These are phyloP conservation scores for Leccinum solheimii DNA, from an alignment of 1,284 basidiomycete species.

Conservation along the genomic window DNA sequence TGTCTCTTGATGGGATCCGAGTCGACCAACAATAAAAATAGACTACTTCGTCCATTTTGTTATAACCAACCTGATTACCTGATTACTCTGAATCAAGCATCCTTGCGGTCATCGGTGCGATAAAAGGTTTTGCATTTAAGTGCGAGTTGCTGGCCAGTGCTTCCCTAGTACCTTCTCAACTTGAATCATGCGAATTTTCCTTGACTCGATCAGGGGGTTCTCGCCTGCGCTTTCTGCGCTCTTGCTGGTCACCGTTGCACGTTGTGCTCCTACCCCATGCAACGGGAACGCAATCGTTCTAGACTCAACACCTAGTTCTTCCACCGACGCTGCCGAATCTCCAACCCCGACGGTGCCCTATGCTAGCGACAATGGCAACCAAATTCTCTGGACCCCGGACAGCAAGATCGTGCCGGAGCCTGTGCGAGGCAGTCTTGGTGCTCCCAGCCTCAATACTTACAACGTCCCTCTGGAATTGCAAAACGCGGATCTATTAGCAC, in stretches of 20 bases:
- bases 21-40: neutral
- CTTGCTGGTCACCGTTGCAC: constrained; percentile 3
- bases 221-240: constrained; percentile 4
- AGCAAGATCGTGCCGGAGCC: constrained; percentile 32
- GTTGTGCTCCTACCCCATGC: neutral
- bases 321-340: constrained; percentile 10
- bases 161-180: neutral
- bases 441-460: constrained; percentile 46
- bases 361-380: constrained; percentile 31
- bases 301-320: neutral
- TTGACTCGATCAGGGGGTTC: constrained; percentile 9
- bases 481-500: constrained; percentile 50
- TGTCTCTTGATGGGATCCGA: neutral
- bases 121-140: neutral
- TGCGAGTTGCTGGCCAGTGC: neutral
- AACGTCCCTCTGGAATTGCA: constrained; percentile 48
- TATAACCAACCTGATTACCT: neutral
- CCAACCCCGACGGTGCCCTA: constrained; percentile 32
- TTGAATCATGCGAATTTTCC: neutral
- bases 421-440: constrained; percentile 39
- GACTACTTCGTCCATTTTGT: neutral
- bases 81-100: neutral
- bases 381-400: constrained; percentile 30
- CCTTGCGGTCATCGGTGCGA: neutral
- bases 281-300: neutral